These are phyloP conservation scores for Malus fusca DNA, from an alignment of 306 rosid genomes.

Conservation along the genomic window DNA sequence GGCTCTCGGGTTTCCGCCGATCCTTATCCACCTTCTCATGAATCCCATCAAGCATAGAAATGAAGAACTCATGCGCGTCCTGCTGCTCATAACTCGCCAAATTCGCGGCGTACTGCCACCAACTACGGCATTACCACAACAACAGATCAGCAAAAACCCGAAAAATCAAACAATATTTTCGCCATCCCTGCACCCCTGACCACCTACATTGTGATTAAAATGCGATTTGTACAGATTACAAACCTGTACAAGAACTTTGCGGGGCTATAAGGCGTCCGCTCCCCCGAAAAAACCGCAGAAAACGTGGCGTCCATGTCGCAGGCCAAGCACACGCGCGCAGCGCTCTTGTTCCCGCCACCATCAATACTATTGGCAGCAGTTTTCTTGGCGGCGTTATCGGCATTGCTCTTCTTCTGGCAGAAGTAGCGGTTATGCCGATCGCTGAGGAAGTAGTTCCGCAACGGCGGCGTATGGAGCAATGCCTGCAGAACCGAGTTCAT, in stretches of 20 bases:
- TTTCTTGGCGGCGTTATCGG: constrained; percentile 20
- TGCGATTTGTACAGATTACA: background rate
- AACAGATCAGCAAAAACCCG: background rate
- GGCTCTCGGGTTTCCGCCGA: constrained; percentile 53
- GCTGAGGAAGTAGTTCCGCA: constrained; percentile 81
- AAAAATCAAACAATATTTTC: background rate
- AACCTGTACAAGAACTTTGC: constrained; percentile 89
- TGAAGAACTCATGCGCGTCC: constrained; percentile 97
- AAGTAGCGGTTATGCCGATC: constrained; percentile 71
- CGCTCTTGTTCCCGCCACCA: constrained; percentile 27
- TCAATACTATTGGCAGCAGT: constrained; percentile 11
- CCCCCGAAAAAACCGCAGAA: constrained; percentile 74
- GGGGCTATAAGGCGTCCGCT: constrained; percentile 79
- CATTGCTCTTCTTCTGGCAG: constrained; percentile 58
- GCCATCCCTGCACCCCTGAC: background rate
- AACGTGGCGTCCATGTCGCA: constrained; percentile 82
- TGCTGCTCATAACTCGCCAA: constrained; percentile 95
- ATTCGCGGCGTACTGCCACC: constrained; percentile 99
- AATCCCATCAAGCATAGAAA: constrained; percentile 93
- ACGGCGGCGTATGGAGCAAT: constrained; percentile 84
- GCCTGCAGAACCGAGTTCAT: constrained; percentile 96
- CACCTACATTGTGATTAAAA: background rate
- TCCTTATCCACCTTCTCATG: constrained; percentile 86
- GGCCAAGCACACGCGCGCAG: constrained; percentile 57
- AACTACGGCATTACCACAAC: constrained; percentile 39